phyloP scores from a whole-genome alignment of 2,329 filamentous ascomycete genomes.

The Scytalidium lignicola region DNA sequence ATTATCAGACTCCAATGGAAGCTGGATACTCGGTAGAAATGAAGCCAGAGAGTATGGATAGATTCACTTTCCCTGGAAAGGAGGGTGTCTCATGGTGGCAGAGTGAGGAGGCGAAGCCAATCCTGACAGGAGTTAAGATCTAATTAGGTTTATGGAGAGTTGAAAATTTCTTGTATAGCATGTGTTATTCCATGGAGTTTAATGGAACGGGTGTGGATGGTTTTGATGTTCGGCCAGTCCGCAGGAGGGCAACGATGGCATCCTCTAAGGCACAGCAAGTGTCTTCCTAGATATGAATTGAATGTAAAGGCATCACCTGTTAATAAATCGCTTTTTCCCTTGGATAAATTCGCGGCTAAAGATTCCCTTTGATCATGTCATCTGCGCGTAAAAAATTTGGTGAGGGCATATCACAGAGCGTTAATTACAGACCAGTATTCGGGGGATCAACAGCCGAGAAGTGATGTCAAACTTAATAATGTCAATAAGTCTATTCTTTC shows the following conservation, averaged over 20 bases:
- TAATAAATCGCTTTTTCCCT: no score
- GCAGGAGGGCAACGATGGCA: constrained; percentile 26
- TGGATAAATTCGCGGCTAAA: no score
- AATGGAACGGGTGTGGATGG: constrained; percentile 17
- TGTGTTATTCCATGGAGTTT: not conserved
- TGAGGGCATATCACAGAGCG: no score
- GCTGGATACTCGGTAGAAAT: constrained; percentile 92
- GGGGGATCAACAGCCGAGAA: no score
- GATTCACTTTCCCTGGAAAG: constrained; percentile 70
- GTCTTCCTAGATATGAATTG: no score
- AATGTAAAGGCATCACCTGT: no score
- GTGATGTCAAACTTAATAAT: no score
- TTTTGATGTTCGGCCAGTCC: constrained; percentile 25
- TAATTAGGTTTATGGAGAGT: constrained; percentile 10
- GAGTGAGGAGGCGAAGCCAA: constrained; percentile 46
- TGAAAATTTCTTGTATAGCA: constrained; percentile 2
- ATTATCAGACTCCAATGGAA: constrained; percentile 79
- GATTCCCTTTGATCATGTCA: no score
- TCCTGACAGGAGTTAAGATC: constrained; percentile 28
- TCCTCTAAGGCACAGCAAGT: constrained; percentile 7
- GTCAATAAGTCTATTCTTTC: no score
- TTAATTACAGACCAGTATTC: no score
- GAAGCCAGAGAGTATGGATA: constrained; percentile 82
- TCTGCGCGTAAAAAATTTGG: no score
- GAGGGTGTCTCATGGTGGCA: constrained; percentile 82